phyloP scores from a whole-genome alignment of 169 alveolate species.

The Plasmodium coatneyi region DNA sequence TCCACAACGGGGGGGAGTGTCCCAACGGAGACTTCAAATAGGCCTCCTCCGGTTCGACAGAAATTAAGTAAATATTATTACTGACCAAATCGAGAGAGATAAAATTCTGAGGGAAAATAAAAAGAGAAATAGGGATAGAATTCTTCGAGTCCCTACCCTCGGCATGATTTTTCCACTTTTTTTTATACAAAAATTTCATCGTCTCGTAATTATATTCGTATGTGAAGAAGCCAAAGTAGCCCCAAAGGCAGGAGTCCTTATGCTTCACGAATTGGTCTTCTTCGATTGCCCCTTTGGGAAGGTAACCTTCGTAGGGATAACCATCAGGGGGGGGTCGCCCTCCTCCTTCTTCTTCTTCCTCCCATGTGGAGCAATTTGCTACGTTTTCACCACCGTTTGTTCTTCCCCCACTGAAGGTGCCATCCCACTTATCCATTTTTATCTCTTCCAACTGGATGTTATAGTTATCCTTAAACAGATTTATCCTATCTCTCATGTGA shows the following conservation, averaged over 20 bases:
- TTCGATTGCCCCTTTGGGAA: background rate
- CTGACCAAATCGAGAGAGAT: constrained; percentile 19
- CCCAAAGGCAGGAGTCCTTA: constrained; percentile 26
- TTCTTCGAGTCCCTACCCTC: background rate
- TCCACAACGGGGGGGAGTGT: background rate
- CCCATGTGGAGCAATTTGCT: background rate
- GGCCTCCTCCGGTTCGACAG: constrained; percentile 3
- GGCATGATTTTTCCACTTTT: background rate
- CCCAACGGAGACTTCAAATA: background rate
- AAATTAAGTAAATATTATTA: constrained; percentile 24
- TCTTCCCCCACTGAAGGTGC: background rate
- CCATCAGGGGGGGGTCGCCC: background rate
- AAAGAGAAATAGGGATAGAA: constrained; percentile 14
- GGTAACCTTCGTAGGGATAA: background rate
- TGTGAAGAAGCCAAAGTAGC: constrained; percentile 77
- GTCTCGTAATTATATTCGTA: constrained; percentile 77
- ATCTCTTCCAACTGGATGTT: constrained; percentile 2
- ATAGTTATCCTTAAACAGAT: background rate
- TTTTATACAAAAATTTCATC: constrained; percentile 24
- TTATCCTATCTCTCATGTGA: constrained; percentile 33
- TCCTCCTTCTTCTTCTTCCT: background rate
- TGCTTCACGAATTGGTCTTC: constrained; percentile 32
- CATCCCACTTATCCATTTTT: background rate
- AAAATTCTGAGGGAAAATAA: constrained; percentile 42
- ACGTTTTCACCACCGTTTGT: background rate